These are phyloP conservation scores for Xylaria sp. DNA, from an alignment of 2,329 filamentous ascomycete genomes.

Conservation along the genomic window DNA sequence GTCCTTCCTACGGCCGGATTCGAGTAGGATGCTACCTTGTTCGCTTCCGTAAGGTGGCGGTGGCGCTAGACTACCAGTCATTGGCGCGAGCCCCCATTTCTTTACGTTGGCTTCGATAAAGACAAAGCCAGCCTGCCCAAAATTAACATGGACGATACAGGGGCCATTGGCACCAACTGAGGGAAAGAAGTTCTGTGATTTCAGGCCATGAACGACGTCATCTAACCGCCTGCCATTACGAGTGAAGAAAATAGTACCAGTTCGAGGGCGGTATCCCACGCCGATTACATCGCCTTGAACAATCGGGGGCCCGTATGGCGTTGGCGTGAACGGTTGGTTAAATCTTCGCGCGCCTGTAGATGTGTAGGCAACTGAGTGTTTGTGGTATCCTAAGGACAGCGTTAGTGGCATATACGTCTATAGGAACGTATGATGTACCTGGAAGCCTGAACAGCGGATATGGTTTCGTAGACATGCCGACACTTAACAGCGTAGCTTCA, in stretches of 20 bases:
- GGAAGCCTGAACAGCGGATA: conserved; percentile 95
- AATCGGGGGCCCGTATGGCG: conserved; percentile 82
- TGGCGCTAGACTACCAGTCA: conserved; percentile 93
- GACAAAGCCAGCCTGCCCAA: conserved; percentile 96
- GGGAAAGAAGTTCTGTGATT: conserved; percentile 96
- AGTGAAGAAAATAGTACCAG: conserved; percentile 96
- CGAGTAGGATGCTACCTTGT: conserved; percentile 93
- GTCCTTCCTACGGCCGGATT: conserved; percentile 77
- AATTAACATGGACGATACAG: conserved; percentile 93
- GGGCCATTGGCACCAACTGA: conserved; percentile 96
- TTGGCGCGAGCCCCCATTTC: conserved; percentile 97
- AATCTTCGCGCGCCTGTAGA: conserved; percentile 87
- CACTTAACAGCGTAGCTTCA: conserved; percentile 84
- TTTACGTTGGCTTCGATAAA: conserved; percentile 99
- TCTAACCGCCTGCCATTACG: conserved; percentile 98
- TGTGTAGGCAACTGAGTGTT: conserved; percentile 89
- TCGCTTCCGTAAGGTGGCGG: conserved; percentile 97
- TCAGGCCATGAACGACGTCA: conserved; percentile 91
- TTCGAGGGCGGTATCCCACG: conserved; percentile 92
- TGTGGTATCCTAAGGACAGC: conserved; percentile 79
- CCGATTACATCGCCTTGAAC: conserved; percentile 96
- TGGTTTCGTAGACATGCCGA: conserved; percentile 95
- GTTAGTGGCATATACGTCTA: conserved; percentile 23
- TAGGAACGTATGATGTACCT: conserved; percentile 65
- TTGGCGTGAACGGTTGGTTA: conserved; percentile 89